Percentiles rank a stretch among this genome's conserved stretches.
These are phyloP conservation scores for Amphirosellinia nigrospora DNA, from an alignment of 495 filamentous ascomycete species.

Conservation along the genomic window DNA sequence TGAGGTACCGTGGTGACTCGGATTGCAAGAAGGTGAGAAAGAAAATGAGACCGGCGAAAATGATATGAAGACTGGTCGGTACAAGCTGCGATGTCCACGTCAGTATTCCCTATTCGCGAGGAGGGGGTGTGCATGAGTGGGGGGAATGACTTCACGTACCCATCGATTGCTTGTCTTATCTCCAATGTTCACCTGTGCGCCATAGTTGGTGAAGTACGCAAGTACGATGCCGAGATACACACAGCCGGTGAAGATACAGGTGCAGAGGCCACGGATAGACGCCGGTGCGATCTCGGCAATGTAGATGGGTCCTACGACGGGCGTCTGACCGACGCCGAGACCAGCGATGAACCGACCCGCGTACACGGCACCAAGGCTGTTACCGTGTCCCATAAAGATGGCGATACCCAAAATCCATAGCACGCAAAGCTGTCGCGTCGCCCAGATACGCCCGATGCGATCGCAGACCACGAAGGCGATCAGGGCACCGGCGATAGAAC, in stretches of 20 bases:
- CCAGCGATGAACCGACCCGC: slow-evolving; percentile 72
- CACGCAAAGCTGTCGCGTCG: slow-evolving; percentile 68
- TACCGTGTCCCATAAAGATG: slow-evolving; percentile 69
- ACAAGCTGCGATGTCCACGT: slow-evolving; percentile 47
- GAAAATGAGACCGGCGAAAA: slow-evolving; percentile 73
- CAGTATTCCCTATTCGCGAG: background rate
- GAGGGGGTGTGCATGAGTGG: background rate
- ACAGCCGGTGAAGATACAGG: slow-evolving; percentile 69
- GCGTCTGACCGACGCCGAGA: slow-evolving; percentile 70
- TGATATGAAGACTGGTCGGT: slow-evolving; percentile 73
- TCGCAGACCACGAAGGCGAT: slow-evolving; percentile 73
- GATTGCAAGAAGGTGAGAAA: slow-evolving; percentile 66
- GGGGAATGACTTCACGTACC: slow-evolving; percentile 42
- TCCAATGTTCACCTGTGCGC: slow-evolving; percentile 63
- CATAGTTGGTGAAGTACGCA: slow-evolving; percentile 64
- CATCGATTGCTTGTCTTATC: slow-evolving; percentile 64
- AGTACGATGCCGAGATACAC: slow-evolving; percentile 69
- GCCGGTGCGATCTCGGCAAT: slow-evolving; percentile 68
- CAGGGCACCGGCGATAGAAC: slow-evolving; percentile 67
- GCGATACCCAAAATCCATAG: slow-evolving; percentile 72
- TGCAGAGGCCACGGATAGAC: slow-evolving; percentile 69
- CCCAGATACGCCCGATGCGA: slow-evolving; percentile 71
- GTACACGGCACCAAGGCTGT: slow-evolving; percentile 67
- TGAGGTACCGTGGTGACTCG: slow-evolving; percentile 65
- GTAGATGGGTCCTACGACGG: slow-evolving; percentile 67